Evolutionary conservation across 257 asterid genomes (phyloP), one percentile per base, ranked within the genome.

Genomic region (Cynanchum wilfordii): DNA sequence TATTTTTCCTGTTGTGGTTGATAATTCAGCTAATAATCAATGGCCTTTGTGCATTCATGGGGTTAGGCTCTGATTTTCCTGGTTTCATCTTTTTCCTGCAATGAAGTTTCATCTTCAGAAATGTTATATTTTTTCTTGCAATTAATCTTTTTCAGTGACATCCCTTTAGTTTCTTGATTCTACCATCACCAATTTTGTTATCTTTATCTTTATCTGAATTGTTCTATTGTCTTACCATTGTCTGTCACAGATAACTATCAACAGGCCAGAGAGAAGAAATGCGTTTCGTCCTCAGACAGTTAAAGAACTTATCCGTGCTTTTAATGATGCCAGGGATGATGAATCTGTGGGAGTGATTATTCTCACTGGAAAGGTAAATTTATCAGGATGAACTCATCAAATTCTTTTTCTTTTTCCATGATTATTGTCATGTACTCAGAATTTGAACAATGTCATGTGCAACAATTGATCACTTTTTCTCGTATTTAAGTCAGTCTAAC

Each of bases 241-340:
- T 65, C n/a, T n/a, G n/a, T 2, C 25, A 44, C 24, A 94, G 98
- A 89, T 94, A 44, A 91, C 98, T 51, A 94, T 94, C 62, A 94
- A 91, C 80, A 78, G 99, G 82, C 98, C 98, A 50, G 98, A 91
- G 75, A 88, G 88, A 76, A 91, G 99, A 75, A 94, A 94, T 59
- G 95, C 99, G 4, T 90, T 91, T 84, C 83, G 99, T 71, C 98
- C 99, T 3, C 96, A 83, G 5, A 94, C 98, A 20, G 89, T 94
- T 77, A 94, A 94, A 86, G 98, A 94, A 88, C 95, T 94, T 27
- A 91, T 90, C 77, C 84, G 88, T 0, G 99, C 98, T 15, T 91
- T 94, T 71, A 91, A 87, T 50, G 98, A 94, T 86, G 95, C 98
- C 30, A 86, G 99, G 71, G 99, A 94, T 77, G 99, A 94, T 64